Evolutionary conservation across 176 grass and related monocot species (phyloP), one percentile per base, ranked within the genome.

Genomic region (Elymus sibiricus): DNA sequence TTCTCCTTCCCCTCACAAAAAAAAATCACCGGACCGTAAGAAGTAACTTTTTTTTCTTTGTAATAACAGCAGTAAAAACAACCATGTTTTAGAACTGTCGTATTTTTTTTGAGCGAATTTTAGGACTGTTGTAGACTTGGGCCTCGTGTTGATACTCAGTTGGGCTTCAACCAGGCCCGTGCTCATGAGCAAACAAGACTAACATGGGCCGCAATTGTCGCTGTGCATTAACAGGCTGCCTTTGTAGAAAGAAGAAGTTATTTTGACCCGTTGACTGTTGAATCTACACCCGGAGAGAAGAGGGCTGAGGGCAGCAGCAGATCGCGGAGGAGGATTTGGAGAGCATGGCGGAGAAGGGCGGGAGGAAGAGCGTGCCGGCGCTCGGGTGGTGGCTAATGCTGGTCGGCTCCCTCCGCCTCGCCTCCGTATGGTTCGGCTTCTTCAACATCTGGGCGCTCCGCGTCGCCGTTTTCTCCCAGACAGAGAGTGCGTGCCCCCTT

Each of bases 391-490:
- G 93, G 95, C 85, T 95, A 37, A 98, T 98, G 89, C 87, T 94
- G 42, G 93, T 98, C 38, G 95, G 95, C 5, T 92, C 80, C 28
- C 91, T 94, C 31, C 93, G 95, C 66, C 91, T 98, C 43, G 89
- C 87, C 81, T 95, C 91, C 60, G 91, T 98, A 43, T 98, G 96
- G 95, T 95, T 95, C 73, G 95, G 95, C 62, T 98, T 98, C 93
- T 98, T 94, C 86, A 40, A 95, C 89, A 98, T 95, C 83, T 95
- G 93, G 95, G 95, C 93, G 46, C 85, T 98, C 25, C 89, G 91
- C 58, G 63, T 92, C 65, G 95, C 95, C 71, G 93, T 98, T 88
- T 98, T 98, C 90, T 95, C 95, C 59, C 86, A 93, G 34, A 80
- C 85, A 0, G 31, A 97, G 8, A 95, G 95, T 95, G 81, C 24